phyloP scores from a whole-genome alignment of 352 stramenopile species.

The Phytophthora megakarya region DNA sequence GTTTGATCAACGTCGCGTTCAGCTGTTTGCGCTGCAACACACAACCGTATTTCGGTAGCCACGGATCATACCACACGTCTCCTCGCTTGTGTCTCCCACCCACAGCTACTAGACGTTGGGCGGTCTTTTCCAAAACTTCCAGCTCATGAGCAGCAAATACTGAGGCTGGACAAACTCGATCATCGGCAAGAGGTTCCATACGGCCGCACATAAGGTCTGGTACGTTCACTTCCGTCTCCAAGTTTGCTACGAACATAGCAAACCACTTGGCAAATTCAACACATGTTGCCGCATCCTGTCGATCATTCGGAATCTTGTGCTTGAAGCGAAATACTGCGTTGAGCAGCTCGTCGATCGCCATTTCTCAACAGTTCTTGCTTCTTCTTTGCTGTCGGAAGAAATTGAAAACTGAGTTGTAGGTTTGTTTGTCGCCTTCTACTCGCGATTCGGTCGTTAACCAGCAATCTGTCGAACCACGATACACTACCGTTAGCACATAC shows the following conservation, averaged over 20 bases:
- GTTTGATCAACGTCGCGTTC: slow-evolving; percentile 20
- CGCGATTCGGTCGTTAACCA: too few species aligned
- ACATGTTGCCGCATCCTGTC: slow-evolving; percentile 26
- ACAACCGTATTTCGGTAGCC: slow-evolving; percentile 58
- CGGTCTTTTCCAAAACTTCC: slow-evolving; percentile 19
- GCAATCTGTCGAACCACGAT: too few species aligned
- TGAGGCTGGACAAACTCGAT: slow-evolving; percentile 31
- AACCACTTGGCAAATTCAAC: slow-evolving; percentile 20
- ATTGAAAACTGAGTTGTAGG: too few species aligned
- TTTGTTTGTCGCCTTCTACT: too few species aligned
- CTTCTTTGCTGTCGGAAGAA: too few species aligned
- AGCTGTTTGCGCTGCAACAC: slow-evolving; percentile 37
- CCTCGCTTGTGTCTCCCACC: slow-evolving; percentile 16
- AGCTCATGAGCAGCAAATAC: slow-evolving; percentile 37
- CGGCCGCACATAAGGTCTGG: slow-evolving; percentile 1
- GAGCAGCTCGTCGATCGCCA: slow-evolving; percentile 16
- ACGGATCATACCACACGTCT: slow-evolving; percentile 42
- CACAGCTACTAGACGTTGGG: slow-evolving; percentile 11
- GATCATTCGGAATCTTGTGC: slow-evolving; percentile 38
- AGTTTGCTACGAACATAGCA: slow-evolving; percentile 18
- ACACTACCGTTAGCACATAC: too few species aligned
- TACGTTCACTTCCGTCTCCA: neutral
- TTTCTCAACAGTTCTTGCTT: too few species aligned
- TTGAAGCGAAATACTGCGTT: slow-evolving; percentile 54
- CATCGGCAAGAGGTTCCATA: slow-evolving; percentile 22